A percentile compares a stretch with the other conserved stretches of the same genome.
These are phyloP conservation scores for Excoecaria agallocha DNA, from an alignment of 345 rosid genomes.

Conservation along the genomic window DNA sequence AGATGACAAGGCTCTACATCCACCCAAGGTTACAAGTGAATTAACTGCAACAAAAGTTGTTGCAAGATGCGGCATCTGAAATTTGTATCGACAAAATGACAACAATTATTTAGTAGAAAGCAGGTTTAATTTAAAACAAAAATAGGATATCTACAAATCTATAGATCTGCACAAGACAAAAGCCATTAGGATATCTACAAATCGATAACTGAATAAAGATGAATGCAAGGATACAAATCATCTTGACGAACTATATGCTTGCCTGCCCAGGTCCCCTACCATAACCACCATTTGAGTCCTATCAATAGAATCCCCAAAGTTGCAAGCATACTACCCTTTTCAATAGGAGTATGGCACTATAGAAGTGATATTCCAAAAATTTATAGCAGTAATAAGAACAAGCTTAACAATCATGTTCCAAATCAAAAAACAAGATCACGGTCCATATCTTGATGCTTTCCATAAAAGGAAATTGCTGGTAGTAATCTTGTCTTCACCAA, in stretches of 20 bases:
- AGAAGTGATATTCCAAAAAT: neutral
- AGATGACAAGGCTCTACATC: too few species aligned
- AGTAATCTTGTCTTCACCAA: neutral
- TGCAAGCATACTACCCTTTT: neutral
- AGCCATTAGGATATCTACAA: neutral
- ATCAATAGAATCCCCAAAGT: slow-evolving; percentile 10
- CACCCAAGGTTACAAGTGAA: too few species aligned
- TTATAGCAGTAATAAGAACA: neutral
- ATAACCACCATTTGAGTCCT: slow-evolving; percentile 90
- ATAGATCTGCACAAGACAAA: neutral
- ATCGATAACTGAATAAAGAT: neutral
- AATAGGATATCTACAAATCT: neutral
- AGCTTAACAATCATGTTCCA: neutral
- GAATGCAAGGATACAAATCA: neutral
- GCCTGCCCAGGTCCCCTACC: slow-evolving; percentile 99
- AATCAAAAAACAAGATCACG: neutral
- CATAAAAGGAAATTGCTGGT: neutral
- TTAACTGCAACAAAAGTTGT: too few species aligned
- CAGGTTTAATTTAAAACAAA: neutral
- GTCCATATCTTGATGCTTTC: neutral
- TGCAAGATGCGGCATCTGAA: too few species aligned
- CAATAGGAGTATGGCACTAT: neutral
- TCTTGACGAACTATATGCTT: slow-evolving; percentile 31
- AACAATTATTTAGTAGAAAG: too few species aligned
- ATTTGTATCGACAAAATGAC: too few species aligned